A percentile compares a stretch with the other conserved stretches of the same genome.
Conservation (phyloP, 192 early-diverging fungal species). For the Mortierella alpina region DNA sequence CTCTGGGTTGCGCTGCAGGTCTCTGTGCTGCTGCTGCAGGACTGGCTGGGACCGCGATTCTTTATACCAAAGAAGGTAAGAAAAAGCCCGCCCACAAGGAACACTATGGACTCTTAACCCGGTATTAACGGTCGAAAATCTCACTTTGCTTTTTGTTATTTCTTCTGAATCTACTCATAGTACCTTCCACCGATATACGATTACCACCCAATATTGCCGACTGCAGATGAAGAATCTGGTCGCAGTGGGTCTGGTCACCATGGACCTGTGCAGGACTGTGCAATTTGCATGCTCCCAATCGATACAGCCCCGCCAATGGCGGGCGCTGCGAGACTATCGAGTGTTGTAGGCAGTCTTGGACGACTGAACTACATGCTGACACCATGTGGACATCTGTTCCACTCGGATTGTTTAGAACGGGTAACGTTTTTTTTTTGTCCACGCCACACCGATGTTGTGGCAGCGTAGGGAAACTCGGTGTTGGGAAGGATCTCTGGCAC, state of each 20-base stretch:
- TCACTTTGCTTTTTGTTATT: background rate
- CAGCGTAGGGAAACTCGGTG: too few species aligned
- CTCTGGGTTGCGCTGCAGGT: constrained; percentile 71
- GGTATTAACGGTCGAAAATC: background rate
- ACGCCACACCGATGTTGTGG: background rate
- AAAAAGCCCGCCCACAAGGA: background rate
- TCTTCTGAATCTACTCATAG: constrained; percentile 8
- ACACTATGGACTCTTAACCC: background rate
- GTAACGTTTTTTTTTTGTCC: constrained; percentile 34
- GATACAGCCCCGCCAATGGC: constrained; percentile 44
- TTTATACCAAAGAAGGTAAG: constrained; percentile 75
- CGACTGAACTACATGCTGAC: constrained; percentile 78
- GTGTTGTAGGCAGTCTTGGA: constrained; percentile 57
- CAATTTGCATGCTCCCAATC: constrained; percentile 73
- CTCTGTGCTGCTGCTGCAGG: constrained; percentile 70
- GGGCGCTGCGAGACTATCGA: constrained; percentile 41
- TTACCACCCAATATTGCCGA: constrained; percentile 71
- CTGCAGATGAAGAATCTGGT: constrained; percentile 59
- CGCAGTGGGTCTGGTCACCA: constrained; percentile 13
- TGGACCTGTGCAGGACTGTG: constrained; percentile 62
- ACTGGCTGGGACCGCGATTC: constrained; percentile 74
- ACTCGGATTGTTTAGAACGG: constrained; percentile 77
- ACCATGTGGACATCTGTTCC: constrained; percentile 83
- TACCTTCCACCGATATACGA: constrained; percentile 75
- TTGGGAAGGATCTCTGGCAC: background rate